Base-by-base conservation (phyloP, 2,329 filamentous ascomycete genomes). In the Akanthomyces uredinophilus region DNA sequence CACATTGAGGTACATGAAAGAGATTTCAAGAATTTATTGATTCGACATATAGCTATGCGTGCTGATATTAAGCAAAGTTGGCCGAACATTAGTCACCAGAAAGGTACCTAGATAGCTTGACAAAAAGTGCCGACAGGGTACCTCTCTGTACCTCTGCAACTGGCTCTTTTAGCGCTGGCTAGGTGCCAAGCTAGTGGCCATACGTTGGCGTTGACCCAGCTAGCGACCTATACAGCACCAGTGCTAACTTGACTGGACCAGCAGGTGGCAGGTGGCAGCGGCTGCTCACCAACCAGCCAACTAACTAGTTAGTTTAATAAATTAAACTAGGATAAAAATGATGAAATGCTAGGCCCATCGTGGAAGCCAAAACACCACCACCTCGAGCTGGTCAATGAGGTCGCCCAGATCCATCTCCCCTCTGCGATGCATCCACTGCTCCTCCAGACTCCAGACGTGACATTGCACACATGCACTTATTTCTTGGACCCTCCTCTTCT, bases 401-500 rank as follows among this genome's bases (percentile, higher is more conserved):
- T 24, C n/a, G 37, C 32, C 51, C 44, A 55, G 52, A 43, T 41
- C 43, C 60, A 61, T 56, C 43, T 46, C 29, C n/a, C 44, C 20
- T 39, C n/a, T 11, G 22, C 53, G 49, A 61, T 49, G 43, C 63
- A 53, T 44, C 57, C 53, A 60, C 55, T 59, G 47, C 53, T 61
- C 41, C 61, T 62, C 61, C 56, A 60, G 65, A 61, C 61, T 62
- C 61, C 56, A 60, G 65, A 61, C 63, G 65, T 65, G 63, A 63
- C 64, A 65, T 58, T 62, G 55, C 54, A 60, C 62, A 63, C 64
- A 63, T 66, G 63, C 64, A 63, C 61, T 64, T 68, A 64, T 65
- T 65, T 44, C 44, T 51, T 64, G 66, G 73, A 73, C 71, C 71
- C 71, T 73, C 70, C 49, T 68, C 65, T 69, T 71, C 72, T 73